A percentile compares a stretch with the other conserved stretches of the same genome.
Conservation (phyloP, 192 early-diverging fungal species). For the Radiomyces spectabilis region DNA sequence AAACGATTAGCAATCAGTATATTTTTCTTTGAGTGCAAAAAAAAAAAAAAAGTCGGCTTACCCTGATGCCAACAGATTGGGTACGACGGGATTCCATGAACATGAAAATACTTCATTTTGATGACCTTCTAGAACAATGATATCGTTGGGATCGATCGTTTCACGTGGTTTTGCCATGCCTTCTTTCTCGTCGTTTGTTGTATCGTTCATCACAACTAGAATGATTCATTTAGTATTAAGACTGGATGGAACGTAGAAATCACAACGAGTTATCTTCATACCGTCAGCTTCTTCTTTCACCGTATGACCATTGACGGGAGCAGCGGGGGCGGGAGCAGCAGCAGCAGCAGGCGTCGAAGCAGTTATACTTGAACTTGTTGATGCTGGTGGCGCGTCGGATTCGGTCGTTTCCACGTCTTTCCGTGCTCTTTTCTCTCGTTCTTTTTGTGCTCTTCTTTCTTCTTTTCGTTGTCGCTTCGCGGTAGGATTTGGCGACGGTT, state of each 20-base stretch:
- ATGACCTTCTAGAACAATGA: slow-evolving; percentile 57
- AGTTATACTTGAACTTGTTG: not conserved
- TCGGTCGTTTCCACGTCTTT: slow-evolving; percentile 18
- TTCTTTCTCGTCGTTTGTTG: not conserved
- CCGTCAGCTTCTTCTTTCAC: slow-evolving; percentile 8
- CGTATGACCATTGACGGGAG: slow-evolving; percentile 3
- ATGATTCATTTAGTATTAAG: not conserved
- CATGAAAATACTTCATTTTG: slow-evolving; percentile 66
- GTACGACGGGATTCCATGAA: slow-evolving; percentile 69
- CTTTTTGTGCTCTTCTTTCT: slow-evolving; percentile 38
- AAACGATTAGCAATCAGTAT: not conserved
- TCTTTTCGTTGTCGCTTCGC: slow-evolving; percentile 39
- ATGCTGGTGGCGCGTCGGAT: not conserved
- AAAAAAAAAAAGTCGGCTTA: slow-evolving; percentile 15
- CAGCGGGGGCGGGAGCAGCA: not conserved
- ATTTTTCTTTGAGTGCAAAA: not conserved
- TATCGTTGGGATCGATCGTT: slow-evolving; percentile 38
- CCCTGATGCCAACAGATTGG: slow-evolving; percentile 73
- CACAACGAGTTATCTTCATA: not conserved
- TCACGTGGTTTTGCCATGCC: slow-evolving; percentile 7
- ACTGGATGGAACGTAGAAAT: not conserved
- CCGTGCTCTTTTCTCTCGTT: slow-evolving; percentile 40
- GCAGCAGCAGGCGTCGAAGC: not conserved
- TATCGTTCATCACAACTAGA: too few species aligned
- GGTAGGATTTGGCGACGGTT: slow-evolving; percentile 10